Evolutionary conservation across 2,329 filamentous ascomycete genomes (phyloP).

Genomic region (Zymoseptoria passerinii): DNA sequence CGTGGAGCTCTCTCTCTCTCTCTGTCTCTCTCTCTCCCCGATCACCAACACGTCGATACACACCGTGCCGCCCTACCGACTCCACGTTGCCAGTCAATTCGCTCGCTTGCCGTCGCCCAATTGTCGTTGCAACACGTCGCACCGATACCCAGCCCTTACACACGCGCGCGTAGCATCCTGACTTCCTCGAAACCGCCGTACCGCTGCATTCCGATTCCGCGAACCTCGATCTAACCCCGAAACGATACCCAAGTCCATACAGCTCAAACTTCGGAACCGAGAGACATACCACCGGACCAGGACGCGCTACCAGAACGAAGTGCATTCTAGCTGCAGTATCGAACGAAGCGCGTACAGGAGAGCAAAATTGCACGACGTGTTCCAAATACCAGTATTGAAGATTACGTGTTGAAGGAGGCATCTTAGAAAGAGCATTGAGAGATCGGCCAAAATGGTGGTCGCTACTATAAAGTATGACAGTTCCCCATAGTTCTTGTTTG

Average conservation of each 20-base stretch:
- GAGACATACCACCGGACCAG: neutral
- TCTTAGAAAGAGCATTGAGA: neutral
- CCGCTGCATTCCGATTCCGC: neutral
- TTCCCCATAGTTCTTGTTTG: neutral
- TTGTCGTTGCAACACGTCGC: neutral
- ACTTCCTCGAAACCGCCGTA: neutral
- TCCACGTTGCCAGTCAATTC: neutral
- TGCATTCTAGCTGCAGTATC: no score
- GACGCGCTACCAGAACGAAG: no score
- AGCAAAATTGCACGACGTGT: neutral
- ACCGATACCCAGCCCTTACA: neutral
- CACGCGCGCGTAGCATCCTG: neutral
- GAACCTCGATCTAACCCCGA: neutral
- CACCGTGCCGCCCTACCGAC: neutral
- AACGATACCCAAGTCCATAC: neutral
- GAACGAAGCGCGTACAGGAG: neutral
- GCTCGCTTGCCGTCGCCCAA: neutral
- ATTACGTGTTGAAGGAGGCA: neutral
- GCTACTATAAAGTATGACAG: conserved; percentile 27
- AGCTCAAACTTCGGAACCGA: neutral
- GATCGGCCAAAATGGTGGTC: conserved; percentile 21
- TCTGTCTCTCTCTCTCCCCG: no score
- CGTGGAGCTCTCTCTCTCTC: neutral
- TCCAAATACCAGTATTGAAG: neutral
- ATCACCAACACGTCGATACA: neutral